These are phyloP conservation scores for Cytospora piceicola DNA, from an alignment of 2,329 filamentous ascomycete species.

Conservation along the genomic window DNA sequence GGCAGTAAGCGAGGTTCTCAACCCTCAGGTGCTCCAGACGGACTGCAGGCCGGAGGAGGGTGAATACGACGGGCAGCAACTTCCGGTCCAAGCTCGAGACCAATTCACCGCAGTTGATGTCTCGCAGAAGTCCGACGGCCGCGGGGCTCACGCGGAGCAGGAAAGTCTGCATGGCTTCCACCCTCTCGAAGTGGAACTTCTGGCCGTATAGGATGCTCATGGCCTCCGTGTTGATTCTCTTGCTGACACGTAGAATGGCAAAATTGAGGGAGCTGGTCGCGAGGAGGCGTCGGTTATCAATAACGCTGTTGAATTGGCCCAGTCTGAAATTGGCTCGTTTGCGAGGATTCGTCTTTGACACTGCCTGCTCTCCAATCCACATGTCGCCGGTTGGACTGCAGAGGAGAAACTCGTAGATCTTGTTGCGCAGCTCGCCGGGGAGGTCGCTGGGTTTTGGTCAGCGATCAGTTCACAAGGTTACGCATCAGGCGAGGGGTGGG, in stretches of 20 bases:
- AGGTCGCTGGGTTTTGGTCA: neutral
- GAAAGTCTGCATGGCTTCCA: slow-evolving; percentile 3
- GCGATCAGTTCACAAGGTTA: neutral
- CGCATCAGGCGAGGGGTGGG: neutral
- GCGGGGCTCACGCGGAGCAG: neutral
- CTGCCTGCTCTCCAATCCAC: neutral
- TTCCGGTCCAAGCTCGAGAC: rapidly evolving
- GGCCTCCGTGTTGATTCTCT: slow-evolving; percentile 1
- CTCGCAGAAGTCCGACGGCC: neutral
- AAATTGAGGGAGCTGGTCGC: neutral
- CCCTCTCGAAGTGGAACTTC: neutral
- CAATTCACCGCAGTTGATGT: neutral
- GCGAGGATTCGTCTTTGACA: neutral
- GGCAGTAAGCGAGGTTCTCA: rapidly evolving
- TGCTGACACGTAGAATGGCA: neutral
- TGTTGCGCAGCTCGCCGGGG: slow-evolving; percentile 8
- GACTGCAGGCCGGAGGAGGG: neutral
- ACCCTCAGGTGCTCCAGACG: neutral
- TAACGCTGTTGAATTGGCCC: neutral
- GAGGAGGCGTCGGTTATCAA: neutral
- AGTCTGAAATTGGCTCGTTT: neutral
- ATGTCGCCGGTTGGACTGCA: neutral
- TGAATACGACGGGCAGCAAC: neutral
- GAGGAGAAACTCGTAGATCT: neutral
- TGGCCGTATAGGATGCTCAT: slow-evolving; percentile 1